Conservation (phyloP, 1,139 yeast genomes). For the Candida albicans region DNA sequence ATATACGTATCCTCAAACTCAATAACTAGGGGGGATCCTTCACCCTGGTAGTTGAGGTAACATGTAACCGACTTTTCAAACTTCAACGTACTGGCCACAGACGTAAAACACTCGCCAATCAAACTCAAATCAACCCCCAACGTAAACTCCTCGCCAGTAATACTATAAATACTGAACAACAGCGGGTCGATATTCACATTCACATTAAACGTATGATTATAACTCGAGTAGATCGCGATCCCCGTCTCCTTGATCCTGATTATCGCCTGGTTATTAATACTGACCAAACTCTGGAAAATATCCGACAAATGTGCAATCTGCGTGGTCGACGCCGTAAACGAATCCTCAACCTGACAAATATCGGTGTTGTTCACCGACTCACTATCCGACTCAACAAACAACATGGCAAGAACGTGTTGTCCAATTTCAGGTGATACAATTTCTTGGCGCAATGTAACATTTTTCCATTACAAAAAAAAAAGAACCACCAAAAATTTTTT, state of each 20-base stretch:
- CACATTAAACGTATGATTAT: constrained; percentile 39
- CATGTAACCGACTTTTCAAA: constrained; percentile 25
- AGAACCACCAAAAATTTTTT: not conserved
- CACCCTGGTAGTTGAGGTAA: constrained; percentile 46
- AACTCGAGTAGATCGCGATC: constrained; percentile 35
- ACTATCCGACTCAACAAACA: constrained; percentile 8
- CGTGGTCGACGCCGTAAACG: constrained; percentile 39
- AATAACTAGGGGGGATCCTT: constrained; percentile 65
- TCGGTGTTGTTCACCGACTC: not conserved
- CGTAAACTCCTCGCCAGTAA: constrained; percentile 24
- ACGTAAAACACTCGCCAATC: constrained; percentile 35
- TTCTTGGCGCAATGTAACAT: too few relatives aligned
- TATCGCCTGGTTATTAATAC: constrained; percentile 37
- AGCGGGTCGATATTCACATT: constrained; percentile 39
- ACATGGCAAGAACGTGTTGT: not conserved
- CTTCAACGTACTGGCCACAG: constrained; percentile 21
- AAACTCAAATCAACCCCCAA: constrained; percentile 41
- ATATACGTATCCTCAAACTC: constrained; percentile 72
- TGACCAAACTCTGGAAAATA: constrained; percentile 33
- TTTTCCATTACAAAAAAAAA: not conserved
- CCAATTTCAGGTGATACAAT: too few relatives aligned
- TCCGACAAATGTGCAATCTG: constrained; percentile 43
- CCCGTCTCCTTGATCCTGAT: constrained; percentile 36
- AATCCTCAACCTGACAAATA: not conserved
- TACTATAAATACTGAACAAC: constrained; percentile 32